These are phyloP conservation scores for Kurtzmaniella natalensis DNA, from an alignment of 1,139 yeast species.

Conservation along the genomic window DNA sequence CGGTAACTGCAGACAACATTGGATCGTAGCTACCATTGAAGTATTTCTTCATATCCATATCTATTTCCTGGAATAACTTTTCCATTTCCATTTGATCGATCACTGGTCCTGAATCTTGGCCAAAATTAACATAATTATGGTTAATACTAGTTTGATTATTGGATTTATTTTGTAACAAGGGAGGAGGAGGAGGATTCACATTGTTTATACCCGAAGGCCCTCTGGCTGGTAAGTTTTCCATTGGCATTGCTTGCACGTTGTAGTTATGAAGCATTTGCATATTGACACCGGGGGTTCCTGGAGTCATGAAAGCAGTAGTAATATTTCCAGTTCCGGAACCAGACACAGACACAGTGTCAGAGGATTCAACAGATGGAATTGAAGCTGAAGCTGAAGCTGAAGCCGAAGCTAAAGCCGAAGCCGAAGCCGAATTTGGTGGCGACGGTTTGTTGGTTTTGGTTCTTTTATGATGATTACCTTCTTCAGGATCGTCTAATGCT, in stretches of 20 bases:
- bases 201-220: no score
- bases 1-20: not conserved
- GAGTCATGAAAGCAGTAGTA: not conserved
- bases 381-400: not conserved
- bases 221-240: conserved; percentile 1
- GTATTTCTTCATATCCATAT: conserved; percentile 24
- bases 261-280: not conserved
- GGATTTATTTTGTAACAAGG: no score
- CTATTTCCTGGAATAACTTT: conserved; percentile 30
- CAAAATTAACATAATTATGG: no score
- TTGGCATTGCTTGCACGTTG: no score
- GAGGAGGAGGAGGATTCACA: no score
- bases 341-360: no score
- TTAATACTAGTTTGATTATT: no score
- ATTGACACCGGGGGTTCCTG: not conserved
- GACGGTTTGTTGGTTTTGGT: no score
- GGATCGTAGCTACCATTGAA: conserved; percentile 17
- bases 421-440: not conserved
- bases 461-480: conserved; percentile 5
- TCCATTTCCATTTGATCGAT: conserved; percentile 12
- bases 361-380: no score
- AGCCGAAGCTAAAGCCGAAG: not conserved
- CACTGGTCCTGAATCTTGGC: no score
- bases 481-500: conserved; percentile 33
- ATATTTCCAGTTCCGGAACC: not conserved